Evolutionary conservation across 495 filamentous ascomycete species (phyloP).

Genomic region (Cercophora newfieldiana): DNA sequence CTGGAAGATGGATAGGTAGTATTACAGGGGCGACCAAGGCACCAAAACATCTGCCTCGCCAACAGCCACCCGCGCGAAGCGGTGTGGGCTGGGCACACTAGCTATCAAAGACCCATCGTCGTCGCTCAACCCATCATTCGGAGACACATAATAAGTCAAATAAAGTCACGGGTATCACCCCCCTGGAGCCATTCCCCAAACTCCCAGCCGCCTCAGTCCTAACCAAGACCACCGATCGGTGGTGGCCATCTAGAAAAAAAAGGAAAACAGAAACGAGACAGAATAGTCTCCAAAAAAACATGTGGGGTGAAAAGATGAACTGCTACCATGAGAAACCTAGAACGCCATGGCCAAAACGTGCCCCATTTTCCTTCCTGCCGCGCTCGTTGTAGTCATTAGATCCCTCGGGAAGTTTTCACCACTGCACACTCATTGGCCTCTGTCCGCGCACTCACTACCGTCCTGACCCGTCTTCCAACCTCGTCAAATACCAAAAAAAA

Average conservation of each 20-base stretch:
- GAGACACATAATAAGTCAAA: neutral
- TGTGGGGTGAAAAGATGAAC: neutral
- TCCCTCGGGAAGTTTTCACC: neutral
- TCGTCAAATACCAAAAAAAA: neutral
- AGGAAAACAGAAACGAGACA: neutral
- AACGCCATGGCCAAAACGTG: neutral
- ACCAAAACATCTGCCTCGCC: neutral
- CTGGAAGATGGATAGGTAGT: neutral
- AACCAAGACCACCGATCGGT: neutral
- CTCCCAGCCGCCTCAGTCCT: neutral
- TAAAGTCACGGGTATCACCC: conserved; percentile 19
- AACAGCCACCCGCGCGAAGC: neutral
- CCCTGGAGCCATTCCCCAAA: neutral
- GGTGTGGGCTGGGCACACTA: neutral
- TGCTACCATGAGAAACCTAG: neutral
- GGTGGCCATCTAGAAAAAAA: neutral
- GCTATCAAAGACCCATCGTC: neutral
- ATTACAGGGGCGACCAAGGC: neutral
- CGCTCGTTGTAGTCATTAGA: neutral
- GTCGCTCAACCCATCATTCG: neutral
- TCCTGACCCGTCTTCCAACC: neutral
- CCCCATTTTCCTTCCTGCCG: neutral
- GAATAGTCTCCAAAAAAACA: neutral
- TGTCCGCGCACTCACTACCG: neutral
- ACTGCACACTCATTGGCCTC: neutral